Evolutionary conservation across 1,284 basidiomycete genomes (phyloP), one percentile per base, ranked within the genome.

Genomic region (Inonotus obliquus): DNA sequence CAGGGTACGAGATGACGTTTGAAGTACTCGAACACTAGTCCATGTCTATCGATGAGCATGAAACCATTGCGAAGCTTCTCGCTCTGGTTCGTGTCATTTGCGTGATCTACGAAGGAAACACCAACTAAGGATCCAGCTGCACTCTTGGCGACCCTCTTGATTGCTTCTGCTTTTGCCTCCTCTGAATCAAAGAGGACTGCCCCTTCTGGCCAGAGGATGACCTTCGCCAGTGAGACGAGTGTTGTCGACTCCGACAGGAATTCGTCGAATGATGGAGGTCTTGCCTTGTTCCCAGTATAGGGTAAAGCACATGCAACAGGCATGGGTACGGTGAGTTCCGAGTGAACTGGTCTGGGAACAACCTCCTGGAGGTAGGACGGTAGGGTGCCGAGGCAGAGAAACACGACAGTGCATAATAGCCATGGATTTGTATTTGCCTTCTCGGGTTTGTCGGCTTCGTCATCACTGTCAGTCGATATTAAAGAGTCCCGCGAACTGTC

Each of bases 181-280:
- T 72, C 71, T 25, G 76, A 79, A 35, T 78, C 74, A 67, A 92
- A 92, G 1, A 73, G 71, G 0, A 92, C 82, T 0, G 89, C 88
- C 4, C 84, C 83, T 72, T 92, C 91, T 0, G 90, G 90, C 89
- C 90, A 92, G 1, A 92, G 73, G 17, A 91, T 69, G n/a, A 92
- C 69, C 48, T 81, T 77, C 0, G 86, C 83, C 10, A 64, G 64
- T 9, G 65, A 68, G 5, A 75, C 76, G 57, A 86, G 67, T 25
- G 67, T 77, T 49, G 67, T 67, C 4, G 80, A 83, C 69, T 89
- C 89, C 0, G 47, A 27, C 32, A 91, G 78, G 70, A 81, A 92
- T 64, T 87, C 81, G 0, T 83, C 70, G n/a, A 92, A 71, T 0
- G 73, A 76, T 1, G 79, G 75, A 76, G 14, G 75, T 71, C 61